These are phyloP conservation scores for Myriosclerotinia curreyana DNA, from an alignment of 2,329 filamentous ascomycete species.

Conservation along the genomic window DNA sequence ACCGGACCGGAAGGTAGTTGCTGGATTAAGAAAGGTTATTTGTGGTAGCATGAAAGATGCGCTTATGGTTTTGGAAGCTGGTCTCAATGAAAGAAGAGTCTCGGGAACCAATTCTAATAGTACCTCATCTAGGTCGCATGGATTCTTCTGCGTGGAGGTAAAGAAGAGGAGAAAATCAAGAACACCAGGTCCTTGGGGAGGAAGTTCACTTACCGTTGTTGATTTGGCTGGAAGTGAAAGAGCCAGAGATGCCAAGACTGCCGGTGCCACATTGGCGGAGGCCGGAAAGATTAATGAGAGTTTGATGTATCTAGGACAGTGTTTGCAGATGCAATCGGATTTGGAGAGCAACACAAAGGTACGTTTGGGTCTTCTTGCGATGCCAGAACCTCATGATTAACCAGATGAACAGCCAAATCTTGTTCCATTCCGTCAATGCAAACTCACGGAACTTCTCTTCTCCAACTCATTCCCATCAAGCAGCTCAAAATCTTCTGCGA, in stretches of 20 bases:
- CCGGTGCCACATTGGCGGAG: conserved; percentile 86
- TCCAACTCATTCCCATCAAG: conserved; percentile 71
- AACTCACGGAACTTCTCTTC: conserved; percentile 79
- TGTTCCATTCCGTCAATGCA: conserved; percentile 79
- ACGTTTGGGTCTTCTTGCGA: conserved; percentile 32
- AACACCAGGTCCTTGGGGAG: conserved; percentile 63
- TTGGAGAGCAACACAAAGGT: conserved; percentile 71
- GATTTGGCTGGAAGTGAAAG: conserved; percentile 93
- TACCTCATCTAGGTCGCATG: conserved; percentile 86
- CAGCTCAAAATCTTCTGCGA: conserved; percentile 19
- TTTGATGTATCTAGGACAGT: conserved; percentile 96
- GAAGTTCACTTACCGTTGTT: conserved; percentile 80
- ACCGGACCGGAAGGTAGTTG: conserved; percentile 89
- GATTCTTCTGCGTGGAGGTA: conserved; percentile 93
- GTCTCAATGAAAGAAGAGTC: conserved; percentile 80
- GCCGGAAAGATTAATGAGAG: conserved; percentile 98
- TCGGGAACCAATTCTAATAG: conserved; percentile 92
- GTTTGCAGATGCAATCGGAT: conserved; percentile 90
- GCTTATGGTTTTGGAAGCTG: conserved; percentile 83
- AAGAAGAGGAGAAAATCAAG: conserved; percentile 67
- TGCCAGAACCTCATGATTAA: conserved; percentile 20
- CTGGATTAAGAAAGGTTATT: conserved; percentile 84
- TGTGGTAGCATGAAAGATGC: conserved; percentile 82
- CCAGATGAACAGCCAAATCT: conserved; percentile 56
- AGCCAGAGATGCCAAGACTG: conserved; percentile 88